Evolutionary conservation across 1,139 yeast genomes (phyloP).

Genomic region (Protomyces arabidopsidicola): DNA sequence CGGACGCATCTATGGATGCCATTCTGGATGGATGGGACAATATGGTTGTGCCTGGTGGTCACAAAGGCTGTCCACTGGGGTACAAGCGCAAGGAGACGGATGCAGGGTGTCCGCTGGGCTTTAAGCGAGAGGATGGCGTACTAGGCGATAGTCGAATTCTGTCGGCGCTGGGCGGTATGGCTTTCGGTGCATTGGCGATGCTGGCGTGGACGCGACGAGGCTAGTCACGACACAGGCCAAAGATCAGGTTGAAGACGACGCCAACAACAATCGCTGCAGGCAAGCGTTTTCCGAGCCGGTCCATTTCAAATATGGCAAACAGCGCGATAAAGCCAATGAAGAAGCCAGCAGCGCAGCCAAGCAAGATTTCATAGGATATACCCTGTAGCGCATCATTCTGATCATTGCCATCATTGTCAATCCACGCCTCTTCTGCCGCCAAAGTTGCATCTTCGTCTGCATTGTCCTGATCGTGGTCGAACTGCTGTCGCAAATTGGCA

Average conservation of each 20-base stretch:
- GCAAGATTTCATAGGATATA: conserved; percentile 12
- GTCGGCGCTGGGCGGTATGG: conserved; percentile 10
- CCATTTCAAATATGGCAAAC: not conserved
- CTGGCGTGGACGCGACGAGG: conserved; percentile 1
- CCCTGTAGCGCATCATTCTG: not conserved
- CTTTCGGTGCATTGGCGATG: conserved; percentile 9
- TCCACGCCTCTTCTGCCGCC: conserved; percentile 7
- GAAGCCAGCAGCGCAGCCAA: conserved; percentile 2
- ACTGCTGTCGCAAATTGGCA: conserved; percentile 19
- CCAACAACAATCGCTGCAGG: not conserved
- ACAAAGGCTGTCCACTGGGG: conserved; percentile 18
- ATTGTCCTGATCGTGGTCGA: conserved; percentile 4
- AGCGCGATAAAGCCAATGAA: conserved; percentile 16
- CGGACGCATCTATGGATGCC: conserved; percentile 28
- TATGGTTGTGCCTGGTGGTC: conserved; percentile 16
- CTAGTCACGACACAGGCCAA: not conserved
- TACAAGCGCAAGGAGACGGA: conserved; percentile 20
- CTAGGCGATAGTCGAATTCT: conserved; percentile 14
- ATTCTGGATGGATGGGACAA: conserved; percentile 25
- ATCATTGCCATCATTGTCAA: conserved; percentile 1
- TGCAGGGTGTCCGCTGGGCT: conserved; percentile 25
- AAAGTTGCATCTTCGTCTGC: conserved; percentile 1
- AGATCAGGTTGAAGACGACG: not conserved
- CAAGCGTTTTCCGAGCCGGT: not conserved
- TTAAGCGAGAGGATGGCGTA: conserved; percentile 20